These are phyloP conservation scores for Verruconis gallopava DNA, from an alignment of 2,329 filamentous ascomycete genomes.

Conservation along the genomic window DNA sequence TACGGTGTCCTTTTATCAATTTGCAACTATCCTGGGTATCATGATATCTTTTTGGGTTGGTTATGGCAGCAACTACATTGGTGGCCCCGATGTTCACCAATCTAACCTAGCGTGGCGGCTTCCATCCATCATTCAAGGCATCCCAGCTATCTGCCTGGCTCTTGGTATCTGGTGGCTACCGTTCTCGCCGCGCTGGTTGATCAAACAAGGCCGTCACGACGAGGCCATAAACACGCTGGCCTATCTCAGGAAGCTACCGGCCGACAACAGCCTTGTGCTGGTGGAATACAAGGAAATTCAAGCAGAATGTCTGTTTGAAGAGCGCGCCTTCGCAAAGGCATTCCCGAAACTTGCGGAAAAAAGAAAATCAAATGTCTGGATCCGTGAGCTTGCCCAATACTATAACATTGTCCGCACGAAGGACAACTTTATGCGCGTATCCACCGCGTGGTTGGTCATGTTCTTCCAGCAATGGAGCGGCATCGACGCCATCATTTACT, in stretches of 20 bases:
- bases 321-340: slow-evolving; percentile 51
- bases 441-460: slow-evolving; percentile 42
- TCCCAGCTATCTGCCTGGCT: slow-evolving; percentile 52
- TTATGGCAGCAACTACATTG: slow-evolving; percentile 39
- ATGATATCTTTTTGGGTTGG: slow-evolving; percentile 43
- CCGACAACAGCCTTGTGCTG: slow-evolving; percentile 54
- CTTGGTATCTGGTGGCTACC: slow-evolving; percentile 68
- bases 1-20: slow-evolving; percentile 51
- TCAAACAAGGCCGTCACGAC: slow-evolving; percentile 54
- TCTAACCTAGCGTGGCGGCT: slow-evolving; percentile 59
- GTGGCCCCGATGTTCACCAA: slow-evolving; percentile 44
- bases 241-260: slow-evolving; percentile 46
- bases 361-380: slow-evolving; percentile 40
- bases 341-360: slow-evolving; percentile 52
- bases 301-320: slow-evolving; percentile 67
- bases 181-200: slow-evolving; percentile 63
- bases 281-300: slow-evolving; percentile 73
- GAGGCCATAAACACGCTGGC: slow-evolving; percentile 54
- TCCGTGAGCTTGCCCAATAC: slow-evolving; percentile 54
- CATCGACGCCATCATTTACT: slow-evolving; percentile 1
- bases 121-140: slow-evolving; percentile 58
- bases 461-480: slow-evolving; percentile 39
- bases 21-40: slow-evolving; percentile 50
- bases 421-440: slow-evolving; percentile 53
- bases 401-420: slow-evolving; percentile 49